A percentile compares a stretch with the other conserved stretches of the same genome.
phyloP scores from a whole-genome alignment of 441 rosid species.

The Populus tomentosa region DNA sequence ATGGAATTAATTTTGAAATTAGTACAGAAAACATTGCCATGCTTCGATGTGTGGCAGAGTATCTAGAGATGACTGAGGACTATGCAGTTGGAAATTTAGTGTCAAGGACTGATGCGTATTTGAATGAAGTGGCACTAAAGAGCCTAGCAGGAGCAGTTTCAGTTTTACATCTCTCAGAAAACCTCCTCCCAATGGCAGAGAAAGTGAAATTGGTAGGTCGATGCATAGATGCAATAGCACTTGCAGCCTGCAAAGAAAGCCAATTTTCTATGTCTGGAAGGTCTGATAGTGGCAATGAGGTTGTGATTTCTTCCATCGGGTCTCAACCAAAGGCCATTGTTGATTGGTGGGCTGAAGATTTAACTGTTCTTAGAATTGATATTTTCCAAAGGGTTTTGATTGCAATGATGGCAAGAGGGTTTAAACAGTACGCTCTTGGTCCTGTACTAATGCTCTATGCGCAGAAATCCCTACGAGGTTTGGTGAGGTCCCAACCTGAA shows the following conservation, averaged over 20 bases:
- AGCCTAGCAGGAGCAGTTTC: conserved; percentile 65
- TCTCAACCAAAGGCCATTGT: conserved; percentile 67
- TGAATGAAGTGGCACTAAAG: conserved; percentile 73
- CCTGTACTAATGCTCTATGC: conserved; percentile 91
- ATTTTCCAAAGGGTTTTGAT: conserved; percentile 70
- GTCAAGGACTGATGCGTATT: conserved; percentile 61
- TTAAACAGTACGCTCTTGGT: conserved; percentile 52
- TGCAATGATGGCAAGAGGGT: conserved; percentile 79
- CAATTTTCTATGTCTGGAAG: conserved; percentile 48
- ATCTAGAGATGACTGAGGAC: conserved; percentile 80
- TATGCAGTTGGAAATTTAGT: conserved; percentile 78
- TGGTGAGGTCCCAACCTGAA: conserved; percentile 61
- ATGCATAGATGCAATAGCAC: conserved; percentile 85
- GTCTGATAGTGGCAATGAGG: conserved; percentile 38
- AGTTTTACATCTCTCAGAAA: conserved; percentile 47
- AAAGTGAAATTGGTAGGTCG: conserved; percentile 82
- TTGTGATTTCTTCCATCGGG: conserved; percentile 22
- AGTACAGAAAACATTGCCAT: conserved; percentile 55
- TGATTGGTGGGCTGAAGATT: conserved; percentile 97
- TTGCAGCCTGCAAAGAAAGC: conserved; percentile 68
- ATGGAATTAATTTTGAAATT: conserved; percentile 70
- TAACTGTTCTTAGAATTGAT: conserved; percentile 64
- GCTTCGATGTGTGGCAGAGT: conserved; percentile 63
- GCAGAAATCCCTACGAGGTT: conserved; percentile 85
- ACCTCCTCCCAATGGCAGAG: conserved; percentile 65